Percentiles rank a stretch among this genome's conserved stretches.
Conservation (phyloP, 371 early-diverging fungal species). For the Apophysomyces trapeziformis region DNA sequence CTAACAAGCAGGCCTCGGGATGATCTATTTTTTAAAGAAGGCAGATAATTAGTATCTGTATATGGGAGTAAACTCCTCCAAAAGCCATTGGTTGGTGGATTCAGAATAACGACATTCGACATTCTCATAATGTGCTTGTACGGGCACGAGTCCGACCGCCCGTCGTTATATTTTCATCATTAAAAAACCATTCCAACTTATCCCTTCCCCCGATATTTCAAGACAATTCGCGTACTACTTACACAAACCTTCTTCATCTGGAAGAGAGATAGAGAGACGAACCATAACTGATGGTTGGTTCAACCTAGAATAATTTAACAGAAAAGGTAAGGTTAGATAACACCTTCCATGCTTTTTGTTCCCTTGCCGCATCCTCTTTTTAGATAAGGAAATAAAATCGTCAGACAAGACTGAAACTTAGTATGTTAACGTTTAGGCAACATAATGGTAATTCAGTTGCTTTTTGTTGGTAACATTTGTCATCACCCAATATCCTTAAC, state of each 20-base stretch:
- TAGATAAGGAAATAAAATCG: not conserved
- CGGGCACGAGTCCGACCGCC: conserved; percentile 49
- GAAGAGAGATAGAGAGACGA: too few species aligned
- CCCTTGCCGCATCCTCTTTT: not conserved
- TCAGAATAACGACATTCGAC: conserved; percentile 38
- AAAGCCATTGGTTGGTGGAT: not conserved
- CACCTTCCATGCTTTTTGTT: conserved; percentile 7
- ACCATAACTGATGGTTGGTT: not conserved
- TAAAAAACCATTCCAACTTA: not conserved
- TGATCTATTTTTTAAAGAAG: not conserved
- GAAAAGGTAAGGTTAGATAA: conserved; percentile 6
- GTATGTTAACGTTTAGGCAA: conserved; percentile 26
- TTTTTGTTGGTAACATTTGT: conserved; percentile 19
- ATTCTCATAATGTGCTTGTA: conserved; percentile 37
- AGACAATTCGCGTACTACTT: not conserved
- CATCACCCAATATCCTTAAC: conserved; percentile 19
- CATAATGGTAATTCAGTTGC: conserved; percentile 39
- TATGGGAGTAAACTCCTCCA: not conserved
- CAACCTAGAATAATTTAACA: not conserved
- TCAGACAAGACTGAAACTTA: conserved; percentile 43
- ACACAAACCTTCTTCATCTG: not conserved
- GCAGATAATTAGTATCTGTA: not conserved
- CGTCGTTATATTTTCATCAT: conserved; percentile 36
- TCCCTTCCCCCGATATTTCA: not conserved
- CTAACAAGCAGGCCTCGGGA: too few species aligned